These are phyloP conservation scores for Hyaloscypha variabilis DNA, from an alignment of 495 filamentous ascomycete genomes.

Conservation along the genomic window DNA sequence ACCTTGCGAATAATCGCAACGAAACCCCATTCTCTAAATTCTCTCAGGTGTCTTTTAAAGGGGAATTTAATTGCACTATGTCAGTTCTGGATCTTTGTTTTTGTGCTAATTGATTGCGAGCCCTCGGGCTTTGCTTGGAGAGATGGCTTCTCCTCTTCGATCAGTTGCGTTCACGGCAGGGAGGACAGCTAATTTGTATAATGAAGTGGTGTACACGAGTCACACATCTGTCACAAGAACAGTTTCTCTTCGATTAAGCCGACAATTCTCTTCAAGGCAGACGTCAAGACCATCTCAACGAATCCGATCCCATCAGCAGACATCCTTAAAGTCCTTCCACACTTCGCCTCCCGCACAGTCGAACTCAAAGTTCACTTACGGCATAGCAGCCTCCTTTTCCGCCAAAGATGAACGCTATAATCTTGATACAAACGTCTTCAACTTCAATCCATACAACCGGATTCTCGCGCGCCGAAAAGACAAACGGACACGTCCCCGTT, in stretches of 20 bases:
- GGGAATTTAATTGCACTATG: not conserved
- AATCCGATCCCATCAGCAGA: not conserved
- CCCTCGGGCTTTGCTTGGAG: conserved; percentile 20
- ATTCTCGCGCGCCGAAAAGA: conserved; percentile 52
- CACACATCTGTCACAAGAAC: not conserved
- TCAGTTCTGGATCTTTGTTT: not conserved
- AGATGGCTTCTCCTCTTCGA: conserved; percentile 23
- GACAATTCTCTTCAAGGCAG: not conserved
- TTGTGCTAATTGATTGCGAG: conserved; percentile 8
- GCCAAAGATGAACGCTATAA: conserved; percentile 79
- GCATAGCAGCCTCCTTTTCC: conserved; percentile 69
- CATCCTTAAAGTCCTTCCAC: conserved; percentile 9
- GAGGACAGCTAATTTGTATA: conserved; percentile 3
- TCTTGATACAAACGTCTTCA: conserved; percentile 69
- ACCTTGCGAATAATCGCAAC: not conserved
- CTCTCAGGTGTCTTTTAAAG: not conserved
- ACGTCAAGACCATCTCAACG: not conserved
- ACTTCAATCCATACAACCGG: conserved; percentile 69
- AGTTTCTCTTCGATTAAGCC: not conserved
- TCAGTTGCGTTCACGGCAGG: conserved; percentile 15
- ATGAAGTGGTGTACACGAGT: not conserved
- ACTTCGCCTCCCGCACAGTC: conserved; percentile 10
- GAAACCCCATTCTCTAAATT: not conserved
- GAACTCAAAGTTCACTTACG: conserved; percentile 57
- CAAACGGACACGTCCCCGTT: conserved; percentile 66